Evolutionary conservation across 441 rosid genomes (phyloP).

Genomic region (Populus hybrid): DNA sequence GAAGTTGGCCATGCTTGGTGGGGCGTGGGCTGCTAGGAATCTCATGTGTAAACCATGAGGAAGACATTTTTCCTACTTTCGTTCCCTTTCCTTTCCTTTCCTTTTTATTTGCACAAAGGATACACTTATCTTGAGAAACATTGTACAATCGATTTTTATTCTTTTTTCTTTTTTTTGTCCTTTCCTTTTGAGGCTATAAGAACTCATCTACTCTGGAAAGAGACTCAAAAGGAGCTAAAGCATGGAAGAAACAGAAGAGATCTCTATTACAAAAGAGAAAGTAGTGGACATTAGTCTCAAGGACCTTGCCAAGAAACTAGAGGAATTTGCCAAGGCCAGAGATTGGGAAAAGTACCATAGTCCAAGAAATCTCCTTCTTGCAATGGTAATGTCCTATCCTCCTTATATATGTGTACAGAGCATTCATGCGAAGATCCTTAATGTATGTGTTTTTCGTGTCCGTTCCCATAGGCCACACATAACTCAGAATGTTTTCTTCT

Average conservation of each 20-base stretch:
- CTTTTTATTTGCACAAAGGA: background rate
- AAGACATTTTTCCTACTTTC: slow-evolving; percentile 21
- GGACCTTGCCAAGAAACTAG: slow-evolving; percentile 42
- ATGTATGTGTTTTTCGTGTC: background rate
- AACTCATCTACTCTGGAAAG: slow-evolving; percentile 7
- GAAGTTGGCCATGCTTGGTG: slow-evolving; percentile 32
- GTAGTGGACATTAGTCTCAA: slow-evolving; percentile 39
- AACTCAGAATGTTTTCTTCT: background rate
- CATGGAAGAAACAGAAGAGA: slow-evolving; percentile 35
- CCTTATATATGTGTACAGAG: background rate
- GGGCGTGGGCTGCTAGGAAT: slow-evolving; percentile 36
- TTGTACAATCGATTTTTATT: background rate
- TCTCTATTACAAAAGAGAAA: slow-evolving; percentile 11
- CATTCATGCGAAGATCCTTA: background rate
- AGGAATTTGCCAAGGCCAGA: slow-evolving; percentile 49
- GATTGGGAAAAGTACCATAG: slow-evolving; percentile 26
- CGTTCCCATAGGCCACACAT: background rate
- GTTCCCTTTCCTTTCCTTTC: background rate
- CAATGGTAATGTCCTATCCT: slow-evolving; percentile 33
- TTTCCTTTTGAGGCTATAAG: slow-evolving; percentile 19
- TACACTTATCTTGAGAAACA: background rate
- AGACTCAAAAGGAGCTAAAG: slow-evolving; percentile 1
- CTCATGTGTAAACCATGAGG: slow-evolving; percentile 25
- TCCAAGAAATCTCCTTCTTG: slow-evolving; percentile 55
- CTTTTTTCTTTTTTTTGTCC: background rate